These are phyloP conservation scores for Saccharomycopsis fibuligera DNA, from an alignment of 805 yeast genomes.

Conservation along the genomic window DNA sequence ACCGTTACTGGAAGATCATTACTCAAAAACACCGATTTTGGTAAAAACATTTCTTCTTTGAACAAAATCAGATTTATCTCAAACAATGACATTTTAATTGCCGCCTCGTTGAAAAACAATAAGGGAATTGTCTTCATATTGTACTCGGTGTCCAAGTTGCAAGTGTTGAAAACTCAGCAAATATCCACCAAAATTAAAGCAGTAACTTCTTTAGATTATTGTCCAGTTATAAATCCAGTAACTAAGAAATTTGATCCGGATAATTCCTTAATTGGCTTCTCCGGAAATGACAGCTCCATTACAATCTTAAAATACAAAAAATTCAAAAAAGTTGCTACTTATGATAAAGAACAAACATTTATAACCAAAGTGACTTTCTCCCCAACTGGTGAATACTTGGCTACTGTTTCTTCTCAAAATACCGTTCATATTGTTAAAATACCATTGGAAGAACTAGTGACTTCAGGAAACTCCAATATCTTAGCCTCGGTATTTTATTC, in stretches of 20 bases:
- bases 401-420: slow-evolving; percentile 73
- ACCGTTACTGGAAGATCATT: slow-evolving; percentile 39
- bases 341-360: slow-evolving; percentile 63
- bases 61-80: slow-evolving; percentile 39
- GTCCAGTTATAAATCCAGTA: slow-evolving; percentile 19
- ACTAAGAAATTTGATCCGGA: slow-evolving; percentile 18
- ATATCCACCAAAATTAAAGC: slow-evolving; percentile 40
- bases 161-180: slow-evolving; percentile 9
- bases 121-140: slow-evolving; percentile 34
- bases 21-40: slow-evolving; percentile 24
- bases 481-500: slow-evolving; percentile 32
- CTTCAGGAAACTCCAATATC: slow-evolving; percentile 25
- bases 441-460: slow-evolving; percentile 41
- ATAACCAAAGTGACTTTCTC: slow-evolving; percentile 69
- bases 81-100: slow-evolving; percentile 34
- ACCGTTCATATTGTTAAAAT: slow-evolving; percentile 57
- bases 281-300: slow-evolving; percentile 57
- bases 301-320: slow-evolving; percentile 46
- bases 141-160: slow-evolving; percentile 15
- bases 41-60: slow-evolving; percentile 28
- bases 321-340: slow-evolving; percentile 43
- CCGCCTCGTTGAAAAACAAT: slow-evolving; percentile 36
- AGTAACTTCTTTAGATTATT: slow-evolving; percentile 46
- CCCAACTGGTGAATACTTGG: slow-evolving; percentile 58
- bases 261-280: slow-evolving; percentile 32